phyloP scores from a whole-genome alignment of 768 basidiomycete genomes.

The Trichaptum fuscoviolaceum region DNA sequence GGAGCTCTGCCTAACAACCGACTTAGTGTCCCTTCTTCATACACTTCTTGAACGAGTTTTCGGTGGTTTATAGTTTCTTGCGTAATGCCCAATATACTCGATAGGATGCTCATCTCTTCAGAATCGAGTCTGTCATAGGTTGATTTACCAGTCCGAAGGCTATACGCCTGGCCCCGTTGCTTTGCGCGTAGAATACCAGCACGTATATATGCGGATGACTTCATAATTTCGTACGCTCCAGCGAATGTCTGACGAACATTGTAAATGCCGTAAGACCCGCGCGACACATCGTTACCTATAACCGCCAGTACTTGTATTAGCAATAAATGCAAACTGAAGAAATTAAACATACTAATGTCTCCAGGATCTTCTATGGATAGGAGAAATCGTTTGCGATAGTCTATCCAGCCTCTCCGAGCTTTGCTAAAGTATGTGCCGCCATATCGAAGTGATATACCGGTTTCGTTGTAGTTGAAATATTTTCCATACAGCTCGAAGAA shows the following conservation, averaged over 20 bases:
- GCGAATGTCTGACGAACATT: conserved; percentile 80
- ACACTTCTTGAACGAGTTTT: conserved; percentile 61
- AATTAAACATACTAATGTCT: conserved; percentile 54
- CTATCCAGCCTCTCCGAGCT: conserved; percentile 73
- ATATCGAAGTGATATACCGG: conserved; percentile 82
- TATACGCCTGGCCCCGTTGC: conserved; percentile 42
- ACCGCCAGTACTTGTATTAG: conserved; percentile 9
- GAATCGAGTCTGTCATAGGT: conserved; percentile 33
- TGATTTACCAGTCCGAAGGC: conserved; percentile 26
- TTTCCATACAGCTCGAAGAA: conserved; percentile 95
- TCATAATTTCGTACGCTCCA: conserved; percentile 75
- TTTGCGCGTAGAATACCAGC: conserved; percentile 59
- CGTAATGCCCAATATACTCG: conserved; percentile 75
- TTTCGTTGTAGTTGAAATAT: conserved; percentile 86
- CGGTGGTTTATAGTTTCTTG: conserved; percentile 82
- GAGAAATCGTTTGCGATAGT: conserved; percentile 47
- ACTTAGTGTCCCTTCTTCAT: conserved; percentile 55
- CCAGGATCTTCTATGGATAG: conserved; percentile 93
- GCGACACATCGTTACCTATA: conserved; percentile 89
- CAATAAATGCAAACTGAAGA: background rate
- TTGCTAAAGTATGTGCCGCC: conserved; percentile 91
- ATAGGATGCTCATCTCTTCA: conserved; percentile 73
- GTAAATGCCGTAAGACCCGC: conserved; percentile 77
- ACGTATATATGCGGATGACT: conserved; percentile 62
- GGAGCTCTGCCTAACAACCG: conserved; percentile 41